Conservation (phyloP, 306 rosid species). For the Vigna hirtella region DNA sequence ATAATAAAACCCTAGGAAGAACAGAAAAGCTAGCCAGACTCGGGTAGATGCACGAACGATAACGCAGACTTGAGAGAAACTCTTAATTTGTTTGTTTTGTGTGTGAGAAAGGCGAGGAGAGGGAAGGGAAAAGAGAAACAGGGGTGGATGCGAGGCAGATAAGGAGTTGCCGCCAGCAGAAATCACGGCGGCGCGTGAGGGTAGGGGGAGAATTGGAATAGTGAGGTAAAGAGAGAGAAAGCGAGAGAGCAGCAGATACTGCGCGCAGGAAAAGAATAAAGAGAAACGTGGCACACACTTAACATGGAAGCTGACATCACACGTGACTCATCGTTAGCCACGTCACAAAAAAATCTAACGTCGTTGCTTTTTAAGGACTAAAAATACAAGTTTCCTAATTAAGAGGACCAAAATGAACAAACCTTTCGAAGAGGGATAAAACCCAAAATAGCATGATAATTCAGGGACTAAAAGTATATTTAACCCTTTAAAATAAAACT, state of each 20-base stretch:
- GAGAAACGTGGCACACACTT: too few species aligned
- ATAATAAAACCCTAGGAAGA: constrained; percentile 60
- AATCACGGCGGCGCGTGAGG: constrained; percentile 58
- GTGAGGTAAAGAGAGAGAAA: not conserved
- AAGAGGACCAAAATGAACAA: too few species aligned
- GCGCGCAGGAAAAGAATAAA: constrained; percentile 21
- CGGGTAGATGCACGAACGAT: constrained; percentile 19
- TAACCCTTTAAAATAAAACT: too few species aligned
- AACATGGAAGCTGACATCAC: too few species aligned
- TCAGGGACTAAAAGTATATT: too few species aligned
- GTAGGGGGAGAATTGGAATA: not conserved
- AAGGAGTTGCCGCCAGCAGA: constrained; percentile 53
- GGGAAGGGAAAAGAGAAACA: constrained; percentile 69
- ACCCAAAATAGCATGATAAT: too few species aligned
- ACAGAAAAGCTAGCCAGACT: constrained; percentile 40
- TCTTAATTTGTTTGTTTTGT: constrained; percentile 8
- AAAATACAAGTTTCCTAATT: too few species aligned
- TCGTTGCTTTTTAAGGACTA: too few species aligned
- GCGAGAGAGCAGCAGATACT: constrained; percentile 57
- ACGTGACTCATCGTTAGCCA: too few species aligned
- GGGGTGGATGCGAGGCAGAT: constrained; percentile 59
- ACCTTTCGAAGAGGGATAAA: too few species aligned
- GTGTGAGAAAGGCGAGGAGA: constrained; percentile 72
- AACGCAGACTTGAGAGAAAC: not conserved
- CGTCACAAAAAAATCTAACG: too few species aligned